A percentile compares a stretch with the other conserved stretches of the same genome.
Evolutionary conservation across 2,329 filamentous ascomycete species (phyloP).

Genomic region (Phialocephala subalpina): DNA sequence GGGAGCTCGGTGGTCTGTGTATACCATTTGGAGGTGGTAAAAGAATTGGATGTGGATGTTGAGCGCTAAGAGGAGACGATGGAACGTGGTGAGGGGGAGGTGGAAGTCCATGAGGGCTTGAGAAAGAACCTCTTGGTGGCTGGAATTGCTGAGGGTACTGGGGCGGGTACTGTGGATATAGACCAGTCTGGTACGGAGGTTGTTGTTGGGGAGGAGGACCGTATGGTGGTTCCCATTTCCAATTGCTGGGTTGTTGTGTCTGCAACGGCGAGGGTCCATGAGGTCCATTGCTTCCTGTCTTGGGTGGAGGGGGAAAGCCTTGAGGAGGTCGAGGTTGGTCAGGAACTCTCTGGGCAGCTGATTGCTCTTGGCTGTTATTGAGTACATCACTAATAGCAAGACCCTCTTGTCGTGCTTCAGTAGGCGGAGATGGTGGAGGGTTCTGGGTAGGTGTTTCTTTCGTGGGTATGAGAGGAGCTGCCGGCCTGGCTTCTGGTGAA

Average conservation of each 20-base stretch:
- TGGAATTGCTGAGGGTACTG: constrained; percentile 26
- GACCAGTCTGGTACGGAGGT: background rate
- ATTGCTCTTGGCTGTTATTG: constrained; percentile 34
- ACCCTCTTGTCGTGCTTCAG: constrained; percentile 35
- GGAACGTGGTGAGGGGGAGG: constrained; percentile 41
- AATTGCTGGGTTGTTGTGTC: constrained; percentile 6
- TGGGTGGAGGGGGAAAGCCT: constrained; percentile 26
- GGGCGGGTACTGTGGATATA: constrained; percentile 12
- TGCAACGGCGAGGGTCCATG: constrained; percentile 41
- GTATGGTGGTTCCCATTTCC: constrained; percentile 41
- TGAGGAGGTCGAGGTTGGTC: constrained; percentile 26
- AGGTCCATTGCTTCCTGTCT: constrained; percentile 34
- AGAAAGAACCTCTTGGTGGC: constrained; percentile 34
- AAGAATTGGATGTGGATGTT: constrained; percentile 31
- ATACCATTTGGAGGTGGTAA: constrained; percentile 39
- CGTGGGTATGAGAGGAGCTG: constrained; percentile 15
- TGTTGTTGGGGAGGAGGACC: constrained; percentile 19
- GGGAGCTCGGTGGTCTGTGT: constrained; percentile 32
- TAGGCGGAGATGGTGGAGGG: constrained; percentile 30
- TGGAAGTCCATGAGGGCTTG: constrained; percentile 38
- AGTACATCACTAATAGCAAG: constrained; percentile 39
- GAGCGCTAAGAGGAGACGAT: constrained; percentile 41
- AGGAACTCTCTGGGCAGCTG: constrained; percentile 24
- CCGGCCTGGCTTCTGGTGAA: constrained; percentile 18
- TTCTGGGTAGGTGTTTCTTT: constrained; percentile 17